These are phyloP conservation scores for Syzygium aqueum DNA, from an alignment of 345 rosid genomes.

Conservation along the genomic window DNA sequence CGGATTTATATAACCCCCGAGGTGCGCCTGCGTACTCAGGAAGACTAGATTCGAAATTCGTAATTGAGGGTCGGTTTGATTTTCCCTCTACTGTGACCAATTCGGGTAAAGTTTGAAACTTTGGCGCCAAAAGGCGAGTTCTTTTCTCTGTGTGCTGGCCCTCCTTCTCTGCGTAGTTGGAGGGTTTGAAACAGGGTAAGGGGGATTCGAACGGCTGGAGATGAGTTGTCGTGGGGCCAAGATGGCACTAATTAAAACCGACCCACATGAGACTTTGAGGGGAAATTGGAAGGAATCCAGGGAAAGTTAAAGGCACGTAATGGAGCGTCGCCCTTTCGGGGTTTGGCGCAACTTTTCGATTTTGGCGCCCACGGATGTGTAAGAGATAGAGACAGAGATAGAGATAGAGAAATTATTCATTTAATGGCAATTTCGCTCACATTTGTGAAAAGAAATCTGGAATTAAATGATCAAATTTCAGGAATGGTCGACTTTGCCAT, in stretches of 20 bases:
- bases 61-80: background rate
- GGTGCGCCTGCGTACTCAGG: background rate
- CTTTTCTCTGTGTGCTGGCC: background rate
- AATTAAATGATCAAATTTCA: background rate
- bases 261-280: background rate
- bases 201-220: background rate
- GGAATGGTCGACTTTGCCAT: background rate
- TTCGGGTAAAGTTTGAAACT: background rate
- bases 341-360: background rate
- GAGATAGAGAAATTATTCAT: background rate
- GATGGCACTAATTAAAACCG: background rate
- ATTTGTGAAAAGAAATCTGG: background rate
- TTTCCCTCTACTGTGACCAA: background rate
- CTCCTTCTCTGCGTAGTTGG: background rate
- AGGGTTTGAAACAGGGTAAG: background rate
- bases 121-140: conserved; percentile 2
- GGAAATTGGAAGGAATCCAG: background rate
- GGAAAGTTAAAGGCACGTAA: background rate
- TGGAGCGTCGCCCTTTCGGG: background rate
- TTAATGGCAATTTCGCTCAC: background rate
- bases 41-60: background rate
- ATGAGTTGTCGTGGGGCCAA: background rate
- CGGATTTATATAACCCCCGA: background rate
- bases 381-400: background rate
- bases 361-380: background rate